Conservation (phyloP, 139 green algal species). For the Mesotaenium endlicherianum region DNA sequence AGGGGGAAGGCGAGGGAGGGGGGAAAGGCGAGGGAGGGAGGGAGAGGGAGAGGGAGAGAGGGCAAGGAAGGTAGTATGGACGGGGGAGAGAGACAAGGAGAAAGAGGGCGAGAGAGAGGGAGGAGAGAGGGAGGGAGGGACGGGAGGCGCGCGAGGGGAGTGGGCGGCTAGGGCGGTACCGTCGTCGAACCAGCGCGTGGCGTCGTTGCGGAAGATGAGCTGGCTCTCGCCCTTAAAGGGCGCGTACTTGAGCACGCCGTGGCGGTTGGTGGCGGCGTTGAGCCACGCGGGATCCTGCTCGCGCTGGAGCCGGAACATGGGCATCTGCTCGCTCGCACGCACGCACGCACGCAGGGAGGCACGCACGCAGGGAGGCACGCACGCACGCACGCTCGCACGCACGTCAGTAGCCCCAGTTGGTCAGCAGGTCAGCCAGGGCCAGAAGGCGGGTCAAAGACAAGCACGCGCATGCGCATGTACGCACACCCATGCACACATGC, state of each 20-base stretch:
- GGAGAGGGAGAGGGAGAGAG: neutral
- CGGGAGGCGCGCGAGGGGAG: no score
- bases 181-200: neutral
- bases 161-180: no score
- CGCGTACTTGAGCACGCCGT: neutral
- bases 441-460: neutral
- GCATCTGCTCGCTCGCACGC: neutral
- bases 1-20: neutral
- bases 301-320: neutral
- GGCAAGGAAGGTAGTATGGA: neutral
- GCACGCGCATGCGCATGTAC: neutral
- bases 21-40: neutral
- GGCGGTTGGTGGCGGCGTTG: neutral
- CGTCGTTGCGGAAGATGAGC: neutral
- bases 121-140: no score
- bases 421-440: neutral
- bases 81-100: neutral
- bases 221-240: neutral
- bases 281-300: neutral
- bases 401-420: neutral
- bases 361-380: neutral
- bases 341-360: neutral
- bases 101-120: neutral
- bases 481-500: neutral
- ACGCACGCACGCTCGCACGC: neutral